A percentile compares a stretch with the other conserved stretches of the same genome.
These are phyloP conservation scores for Metschnikowia bowlesiae DNA, from an alignment of 805 yeast species.

Conservation along the genomic window DNA sequence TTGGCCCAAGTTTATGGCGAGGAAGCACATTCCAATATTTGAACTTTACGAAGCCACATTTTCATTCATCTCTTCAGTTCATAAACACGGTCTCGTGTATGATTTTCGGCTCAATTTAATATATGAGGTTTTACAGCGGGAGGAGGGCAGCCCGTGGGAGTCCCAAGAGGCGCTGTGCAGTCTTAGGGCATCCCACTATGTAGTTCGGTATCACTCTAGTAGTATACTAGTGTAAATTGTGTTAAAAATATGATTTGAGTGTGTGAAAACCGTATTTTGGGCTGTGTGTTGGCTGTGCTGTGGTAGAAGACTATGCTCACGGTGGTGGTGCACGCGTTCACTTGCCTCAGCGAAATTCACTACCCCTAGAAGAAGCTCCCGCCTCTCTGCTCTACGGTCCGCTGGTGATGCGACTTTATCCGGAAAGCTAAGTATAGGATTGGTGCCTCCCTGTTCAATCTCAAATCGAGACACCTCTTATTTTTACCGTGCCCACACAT, in stretches of 20 bases:
- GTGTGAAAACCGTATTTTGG: no score
- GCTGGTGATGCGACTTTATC: not conserved
- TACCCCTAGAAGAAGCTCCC: not conserved
- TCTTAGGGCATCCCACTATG: no score
- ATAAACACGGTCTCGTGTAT: not conserved
- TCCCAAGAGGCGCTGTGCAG: no score
- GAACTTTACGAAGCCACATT: not conserved
- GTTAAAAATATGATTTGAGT: no score
- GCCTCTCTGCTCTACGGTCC: not conserved
- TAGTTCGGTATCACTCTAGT: no score
- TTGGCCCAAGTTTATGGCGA: conserved; percentile 1
- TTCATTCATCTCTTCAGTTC: not conserved
- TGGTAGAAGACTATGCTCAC: no score
- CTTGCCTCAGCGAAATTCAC: not conserved
- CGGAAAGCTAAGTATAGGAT: not conserved
- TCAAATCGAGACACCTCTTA: not conserved
- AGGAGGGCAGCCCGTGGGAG: no score
- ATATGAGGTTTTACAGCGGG: not conserved
- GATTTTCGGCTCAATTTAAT: not conserved
- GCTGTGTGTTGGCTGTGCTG: no score
- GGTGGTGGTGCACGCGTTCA: no score
- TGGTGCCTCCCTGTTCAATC: not conserved
- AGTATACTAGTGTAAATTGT: no score
- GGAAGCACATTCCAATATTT: conserved; percentile 1
- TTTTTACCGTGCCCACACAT: not conserved